Evolutionary conservation across 78 protist genomes (phyloP).

Genomic region (Tieghemostelium lacteum): DNA sequence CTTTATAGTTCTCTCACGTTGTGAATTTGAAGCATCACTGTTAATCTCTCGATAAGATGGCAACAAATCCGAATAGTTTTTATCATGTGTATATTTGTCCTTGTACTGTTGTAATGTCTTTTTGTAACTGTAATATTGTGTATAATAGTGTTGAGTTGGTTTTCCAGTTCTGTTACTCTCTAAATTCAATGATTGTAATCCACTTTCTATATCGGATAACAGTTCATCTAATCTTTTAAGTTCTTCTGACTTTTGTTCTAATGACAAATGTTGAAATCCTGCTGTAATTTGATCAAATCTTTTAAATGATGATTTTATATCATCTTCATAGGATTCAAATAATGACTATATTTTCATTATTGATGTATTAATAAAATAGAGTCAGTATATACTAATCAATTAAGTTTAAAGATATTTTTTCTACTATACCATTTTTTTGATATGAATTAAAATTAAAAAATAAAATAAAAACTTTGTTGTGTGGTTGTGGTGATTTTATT

Average conservation of each 20-base stretch:
- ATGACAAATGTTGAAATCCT: slow-evolving; percentile 31
- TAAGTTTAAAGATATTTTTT: no score
- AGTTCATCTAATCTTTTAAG: slow-evolving; percentile 31
- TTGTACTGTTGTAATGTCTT: slow-evolving; percentile 52
- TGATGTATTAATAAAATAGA: no score
- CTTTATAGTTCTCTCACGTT: slow-evolving; percentile 41
- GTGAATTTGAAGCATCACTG: slow-evolving; percentile 6
- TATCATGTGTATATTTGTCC: slow-evolving; percentile 65
- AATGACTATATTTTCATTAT: no score
- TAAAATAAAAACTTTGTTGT: no score
- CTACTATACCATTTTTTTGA: no score
- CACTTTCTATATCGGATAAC: slow-evolving; percentile 31
- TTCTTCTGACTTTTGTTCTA: slow-evolving; percentile 51
- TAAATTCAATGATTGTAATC: slow-evolving; percentile 34
- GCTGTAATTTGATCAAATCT: slow-evolving; percentile 52
- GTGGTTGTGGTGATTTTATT: no score
- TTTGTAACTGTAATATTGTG: slow-evolving; percentile 46
- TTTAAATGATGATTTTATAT: slow-evolving; percentile 38
- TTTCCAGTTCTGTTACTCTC: slow-evolving; percentile 73
- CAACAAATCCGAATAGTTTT: slow-evolving; percentile 49
- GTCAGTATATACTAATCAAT: no score
- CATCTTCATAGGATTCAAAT: slow-evolving; percentile 79
- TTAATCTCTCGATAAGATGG: slow-evolving; percentile 18
- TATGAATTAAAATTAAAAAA: no score
- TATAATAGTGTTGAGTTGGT: slow-evolving; percentile 60